These are phyloP conservation scores for Priceomyces haplophilus DNA, from an alignment of 805 yeast species.

Conservation along the genomic window DNA sequence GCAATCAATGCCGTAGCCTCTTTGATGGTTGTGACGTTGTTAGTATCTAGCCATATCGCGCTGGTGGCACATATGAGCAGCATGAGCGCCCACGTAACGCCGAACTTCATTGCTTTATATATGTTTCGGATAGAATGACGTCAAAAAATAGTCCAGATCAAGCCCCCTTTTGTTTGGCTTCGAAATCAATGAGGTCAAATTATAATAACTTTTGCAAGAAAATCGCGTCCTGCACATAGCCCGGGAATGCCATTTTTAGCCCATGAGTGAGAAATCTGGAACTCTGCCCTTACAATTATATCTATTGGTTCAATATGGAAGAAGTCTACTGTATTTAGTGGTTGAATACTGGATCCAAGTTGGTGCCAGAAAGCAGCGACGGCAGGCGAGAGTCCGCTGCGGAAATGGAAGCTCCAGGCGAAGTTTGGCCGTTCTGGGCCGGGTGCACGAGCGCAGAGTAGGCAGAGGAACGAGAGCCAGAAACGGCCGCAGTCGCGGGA, in stretches of 20 bases:
- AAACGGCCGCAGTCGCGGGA: background rate
- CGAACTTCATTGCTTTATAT: slow-evolving; percentile 7
- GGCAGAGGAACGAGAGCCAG: background rate
- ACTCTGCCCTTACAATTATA: background rate
- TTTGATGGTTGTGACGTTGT: slow-evolving; percentile 43
- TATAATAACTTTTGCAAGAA: too few species aligned
- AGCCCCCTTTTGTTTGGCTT: background rate
- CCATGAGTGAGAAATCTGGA: background rate
- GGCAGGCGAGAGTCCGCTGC: background rate
- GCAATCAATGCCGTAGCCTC: slow-evolving; percentile 60
- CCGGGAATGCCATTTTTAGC: too few species aligned
- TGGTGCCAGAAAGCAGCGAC: slow-evolving; percentile 6
- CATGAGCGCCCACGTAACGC: slow-evolving; percentile 2
- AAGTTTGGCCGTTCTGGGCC: background rate
- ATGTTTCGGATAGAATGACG: background rate
- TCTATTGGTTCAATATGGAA: background rate
- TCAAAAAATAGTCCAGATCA: background rate
- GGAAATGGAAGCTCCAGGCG: background rate
- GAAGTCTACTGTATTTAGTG: slow-evolving; percentile 6
- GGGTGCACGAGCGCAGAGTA: background rate
- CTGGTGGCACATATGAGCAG: slow-evolving; percentile 7
- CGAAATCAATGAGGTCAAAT: slow-evolving; percentile 3
- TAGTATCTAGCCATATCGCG: slow-evolving; percentile 36
- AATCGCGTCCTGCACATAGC: too few species aligned
- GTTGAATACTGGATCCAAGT: slow-evolving; percentile 21